phyloP scores from a whole-genome alignment of 106 monocot genomes.

The Posidonia australis region DNA sequence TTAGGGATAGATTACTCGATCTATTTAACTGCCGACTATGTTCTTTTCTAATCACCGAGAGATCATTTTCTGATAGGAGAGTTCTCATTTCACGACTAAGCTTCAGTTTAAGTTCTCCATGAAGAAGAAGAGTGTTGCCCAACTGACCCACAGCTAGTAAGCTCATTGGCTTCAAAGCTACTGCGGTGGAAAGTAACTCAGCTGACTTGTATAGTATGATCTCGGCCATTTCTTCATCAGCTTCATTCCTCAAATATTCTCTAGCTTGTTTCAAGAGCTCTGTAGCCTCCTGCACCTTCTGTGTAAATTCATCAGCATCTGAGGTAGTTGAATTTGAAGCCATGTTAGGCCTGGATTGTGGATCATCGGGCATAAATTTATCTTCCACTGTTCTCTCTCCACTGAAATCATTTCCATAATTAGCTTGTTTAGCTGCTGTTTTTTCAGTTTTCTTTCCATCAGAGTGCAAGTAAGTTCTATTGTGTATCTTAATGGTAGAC shows the following conservation, averaged over 20 bases:
- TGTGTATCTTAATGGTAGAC: slow-evolving; percentile 29
- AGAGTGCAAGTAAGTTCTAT: slow-evolving; percentile 10
- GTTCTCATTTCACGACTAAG: slow-evolving; percentile 69
- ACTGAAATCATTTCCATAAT: background rate
- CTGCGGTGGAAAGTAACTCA: slow-evolving; percentile 50
- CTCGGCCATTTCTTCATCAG: slow-evolving; percentile 53
- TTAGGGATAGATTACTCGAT: slow-evolving; percentile 9
- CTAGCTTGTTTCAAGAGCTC: slow-evolving; percentile 50
- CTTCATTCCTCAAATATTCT: slow-evolving; percentile 42
- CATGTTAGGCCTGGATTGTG: background rate
- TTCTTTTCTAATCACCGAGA: slow-evolving; percentile 14
- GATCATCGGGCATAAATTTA: background rate
- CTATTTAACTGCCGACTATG: slow-evolving; percentile 15
- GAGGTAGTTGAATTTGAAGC: slow-evolving; percentile 19
- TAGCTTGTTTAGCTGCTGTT: slow-evolving; percentile 1
- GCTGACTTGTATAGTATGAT: slow-evolving; percentile 52
- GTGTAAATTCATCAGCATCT: slow-evolving; percentile 40
- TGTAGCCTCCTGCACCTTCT: slow-evolving; percentile 41
- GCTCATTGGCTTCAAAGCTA: slow-evolving; percentile 60
- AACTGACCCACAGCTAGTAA: slow-evolving; percentile 76
- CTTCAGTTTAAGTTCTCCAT: slow-evolving; percentile 89
- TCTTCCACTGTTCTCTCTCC: slow-evolving; percentile 2
- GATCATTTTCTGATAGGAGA: slow-evolving; percentile 38
- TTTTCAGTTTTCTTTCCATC: slow-evolving; percentile 14
- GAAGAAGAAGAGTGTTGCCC: slow-evolving; percentile 82